Conservation (phyloP, 2,329 filamentous ascomycete genomes). For the Arthroderma sp. region DNA sequence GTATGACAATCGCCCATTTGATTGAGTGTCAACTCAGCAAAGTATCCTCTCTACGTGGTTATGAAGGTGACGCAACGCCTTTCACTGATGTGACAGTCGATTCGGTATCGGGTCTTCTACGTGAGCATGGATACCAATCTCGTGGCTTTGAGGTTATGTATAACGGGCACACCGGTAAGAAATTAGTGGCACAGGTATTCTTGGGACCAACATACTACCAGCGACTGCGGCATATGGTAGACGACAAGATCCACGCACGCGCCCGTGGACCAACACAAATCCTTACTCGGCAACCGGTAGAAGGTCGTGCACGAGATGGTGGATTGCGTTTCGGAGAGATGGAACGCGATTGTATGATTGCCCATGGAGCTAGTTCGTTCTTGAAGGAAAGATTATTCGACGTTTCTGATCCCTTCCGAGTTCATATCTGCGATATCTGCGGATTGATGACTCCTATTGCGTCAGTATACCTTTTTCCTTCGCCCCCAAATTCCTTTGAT, state of each 20-base stretch:
- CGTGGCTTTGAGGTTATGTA: constrained; percentile 98
- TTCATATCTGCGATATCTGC: constrained; percentile 97
- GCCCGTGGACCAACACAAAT: constrained; percentile 94
- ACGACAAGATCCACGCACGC: constrained; percentile 99
- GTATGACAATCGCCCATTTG: constrained; percentile 99
- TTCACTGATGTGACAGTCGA: constrained; percentile 98
- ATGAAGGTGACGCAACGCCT: constrained; percentile 92
- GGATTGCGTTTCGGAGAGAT: constrained; percentile 99
- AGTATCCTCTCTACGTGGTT: constrained; percentile 81
- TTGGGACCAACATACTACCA: constrained; percentile 98
- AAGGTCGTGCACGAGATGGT: constrained; percentile 95
- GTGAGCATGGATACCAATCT: constrained; percentile 86
- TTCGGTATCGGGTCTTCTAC: constrained; percentile 72
- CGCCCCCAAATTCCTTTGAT: constrained; percentile 16
- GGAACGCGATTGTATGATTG: constrained; percentile 99
- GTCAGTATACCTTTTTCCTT: constrained; percentile 48
- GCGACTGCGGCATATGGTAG: constrained; percentile 96
- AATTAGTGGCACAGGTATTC: constrained; percentile 89
- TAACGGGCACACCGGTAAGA: constrained; percentile 91
- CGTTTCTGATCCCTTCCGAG: constrained; percentile 93
- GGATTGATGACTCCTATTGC: constrained; percentile 98
- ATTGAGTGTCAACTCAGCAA: constrained; percentile 97
- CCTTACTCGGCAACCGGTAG: constrained; percentile 89
- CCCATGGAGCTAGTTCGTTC: constrained; percentile 94
- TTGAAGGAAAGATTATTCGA: constrained; percentile 95